Conservation (phyloP, 192 early-diverging fungal genomes). For the Umbelopsis sp. region DNA sequence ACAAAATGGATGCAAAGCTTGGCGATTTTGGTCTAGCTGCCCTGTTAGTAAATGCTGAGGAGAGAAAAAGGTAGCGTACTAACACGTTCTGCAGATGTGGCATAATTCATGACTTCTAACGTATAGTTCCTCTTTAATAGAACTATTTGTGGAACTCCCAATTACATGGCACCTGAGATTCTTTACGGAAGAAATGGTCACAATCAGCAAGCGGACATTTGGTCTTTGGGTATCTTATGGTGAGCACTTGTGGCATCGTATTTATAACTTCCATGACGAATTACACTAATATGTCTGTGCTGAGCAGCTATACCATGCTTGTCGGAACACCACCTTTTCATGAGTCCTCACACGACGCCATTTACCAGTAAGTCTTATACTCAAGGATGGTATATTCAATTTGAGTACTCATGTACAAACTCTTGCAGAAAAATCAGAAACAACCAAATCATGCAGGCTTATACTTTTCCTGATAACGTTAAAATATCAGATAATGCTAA, state of each 20-base stretch:
- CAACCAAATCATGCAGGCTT: conserved; percentile 42
- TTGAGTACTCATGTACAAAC: background rate
- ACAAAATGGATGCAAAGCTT: conserved; percentile 84
- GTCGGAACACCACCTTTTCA: conserved; percentile 92
- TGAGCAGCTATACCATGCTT: conserved; percentile 77
- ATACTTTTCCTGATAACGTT: conserved; percentile 71
- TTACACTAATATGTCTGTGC: background rate
- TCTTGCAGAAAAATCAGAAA: conserved; percentile 63
- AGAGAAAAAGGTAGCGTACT: conserved; percentile 82
- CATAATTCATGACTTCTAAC: background rate
- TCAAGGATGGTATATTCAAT: too few species aligned
- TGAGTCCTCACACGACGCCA: conserved; percentile 70
- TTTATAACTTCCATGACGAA: background rate
- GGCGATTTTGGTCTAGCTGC: conserved; percentile 97
- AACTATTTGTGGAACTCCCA: conserved; percentile 96
- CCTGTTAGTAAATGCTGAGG: conserved; percentile 69
- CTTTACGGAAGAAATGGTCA: conserved; percentile 82
- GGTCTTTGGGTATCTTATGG: conserved; percentile 91
- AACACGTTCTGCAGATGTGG: background rate
- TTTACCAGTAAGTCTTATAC: conserved; percentile 71
- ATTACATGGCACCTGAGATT: conserved; percentile 97
- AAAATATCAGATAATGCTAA: conserved; percentile 63
- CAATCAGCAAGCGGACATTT: conserved; percentile 93
- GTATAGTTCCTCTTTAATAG: conserved; percentile 32
- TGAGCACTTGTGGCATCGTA: conserved; percentile 38